Conservation (phyloP, 352 stramenopile species). For the Paralagenidium karlingii region DNA sequence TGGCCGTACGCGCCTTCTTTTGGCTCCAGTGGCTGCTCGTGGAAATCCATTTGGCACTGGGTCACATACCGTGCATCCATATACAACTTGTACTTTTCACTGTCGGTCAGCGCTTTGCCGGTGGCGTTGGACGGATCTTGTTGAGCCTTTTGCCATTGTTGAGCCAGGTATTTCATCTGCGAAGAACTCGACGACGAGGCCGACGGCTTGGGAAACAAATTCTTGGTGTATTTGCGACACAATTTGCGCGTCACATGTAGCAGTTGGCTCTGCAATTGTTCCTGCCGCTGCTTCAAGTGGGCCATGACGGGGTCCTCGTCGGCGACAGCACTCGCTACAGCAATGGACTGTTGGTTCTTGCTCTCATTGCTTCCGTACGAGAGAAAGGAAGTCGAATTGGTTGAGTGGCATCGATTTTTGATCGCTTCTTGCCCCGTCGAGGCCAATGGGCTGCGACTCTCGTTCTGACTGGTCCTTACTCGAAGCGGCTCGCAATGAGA, state of each 20-base stretch:
- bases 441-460: no score
- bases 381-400: no score
- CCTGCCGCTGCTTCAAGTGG: constrained; percentile 16
- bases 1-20: constrained; percentile 29
- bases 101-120: constrained; percentile 14
- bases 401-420: no score
- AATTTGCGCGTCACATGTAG: constrained; percentile 50
- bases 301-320: constrained; percentile 9
- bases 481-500: no score
- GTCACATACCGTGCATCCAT: constrained; percentile 40
- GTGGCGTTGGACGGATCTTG: no score
- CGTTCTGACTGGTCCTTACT: no score
- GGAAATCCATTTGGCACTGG: constrained; percentile 47
- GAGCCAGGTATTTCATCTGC: constrained; percentile 22
- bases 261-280: constrained; percentile 30
- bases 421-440: no score
- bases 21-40: constrained; percentile 24
- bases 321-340: no score
- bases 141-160: constrained; percentile 37
- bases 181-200: constrained; percentile 11
- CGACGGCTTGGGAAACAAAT: constrained; percentile 16
- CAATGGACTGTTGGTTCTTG: no score
- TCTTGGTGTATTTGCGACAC: constrained; percentile 55
- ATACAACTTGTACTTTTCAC: constrained; percentile 35
- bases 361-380: no score